These are phyloP conservation scores for Apiospora kogelbergensis DNA, from an alignment of 2,329 filamentous ascomycete species.

Conservation along the genomic window DNA sequence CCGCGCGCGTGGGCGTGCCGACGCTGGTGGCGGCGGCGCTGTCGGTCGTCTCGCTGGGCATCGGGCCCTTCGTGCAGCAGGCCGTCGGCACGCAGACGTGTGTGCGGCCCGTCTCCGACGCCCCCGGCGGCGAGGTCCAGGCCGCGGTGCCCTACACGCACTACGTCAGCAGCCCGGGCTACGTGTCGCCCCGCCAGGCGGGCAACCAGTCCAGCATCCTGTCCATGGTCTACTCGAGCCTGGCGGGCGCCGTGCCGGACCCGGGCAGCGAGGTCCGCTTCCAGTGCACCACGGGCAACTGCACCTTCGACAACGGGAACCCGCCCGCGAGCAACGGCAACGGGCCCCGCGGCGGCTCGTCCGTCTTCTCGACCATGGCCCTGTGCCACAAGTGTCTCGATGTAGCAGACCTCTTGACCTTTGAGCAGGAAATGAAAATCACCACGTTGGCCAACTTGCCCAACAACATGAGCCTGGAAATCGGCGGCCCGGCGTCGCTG, in stretches of 20 bases:
- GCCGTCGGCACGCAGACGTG: background rate
- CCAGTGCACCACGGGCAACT: constrained; percentile 5
- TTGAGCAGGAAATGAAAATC: background rate
- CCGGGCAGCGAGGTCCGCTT: background rate
- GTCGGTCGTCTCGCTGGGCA: background rate
- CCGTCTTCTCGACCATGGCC: constrained; percentile 1
- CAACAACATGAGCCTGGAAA: background rate
- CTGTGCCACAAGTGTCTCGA: constrained; percentile 6
- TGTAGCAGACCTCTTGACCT: background rate
- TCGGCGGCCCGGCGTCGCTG: background rate
- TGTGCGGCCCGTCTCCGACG: background rate
- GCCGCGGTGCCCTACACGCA: background rate
- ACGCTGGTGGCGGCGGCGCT: background rate
- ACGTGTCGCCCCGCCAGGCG: background rate
- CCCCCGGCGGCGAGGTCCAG: background rate
- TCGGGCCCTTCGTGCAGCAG: constrained; percentile 8
- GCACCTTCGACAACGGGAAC: background rate
- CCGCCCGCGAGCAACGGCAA: background rate
- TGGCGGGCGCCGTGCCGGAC: background rate
- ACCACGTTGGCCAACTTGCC: background rate
- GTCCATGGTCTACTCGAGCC: background rate
- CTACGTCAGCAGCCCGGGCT: background rate
- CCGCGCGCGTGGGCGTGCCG: background rate
- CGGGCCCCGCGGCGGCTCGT: background rate
- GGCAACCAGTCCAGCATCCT: background rate